Base-by-base conservation (phyloP, 1,139 yeast species). In the Nakaseomyces uthaithaninus region DNA sequence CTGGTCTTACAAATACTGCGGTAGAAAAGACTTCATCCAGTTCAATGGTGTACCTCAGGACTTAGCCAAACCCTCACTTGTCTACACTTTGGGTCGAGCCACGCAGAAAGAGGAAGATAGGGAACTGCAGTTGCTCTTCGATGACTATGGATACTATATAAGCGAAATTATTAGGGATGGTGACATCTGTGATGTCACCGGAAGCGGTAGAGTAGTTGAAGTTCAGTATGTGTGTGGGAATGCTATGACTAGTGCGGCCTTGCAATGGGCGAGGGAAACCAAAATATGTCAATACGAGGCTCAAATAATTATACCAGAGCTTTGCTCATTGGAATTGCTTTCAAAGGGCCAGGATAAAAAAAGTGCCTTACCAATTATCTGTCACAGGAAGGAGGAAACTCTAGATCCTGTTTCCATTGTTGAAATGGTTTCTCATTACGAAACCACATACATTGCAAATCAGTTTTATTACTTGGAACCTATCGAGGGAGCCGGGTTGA, bases 231-330 rank as follows among this genome's bases (percentile, higher is more conserved):
- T 71, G 26, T 89, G 97, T 60, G 79, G 77, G 47, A 68, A 72
- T 1, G 53, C 56, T 2, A 50, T 47, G 11, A 52, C 59, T 2
- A 46, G 49, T 7, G 57, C 66, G 0, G 46, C 49, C 3, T 60
- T 77, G 3, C 63, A 63, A 14, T 69, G 70, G 45, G 71, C 80
- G 0, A 66, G 66, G 39, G 97, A 89, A 60, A 65, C 75, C 39
- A 73, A 71, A 46, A 80, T 91, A 0, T 87, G 96, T 58, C 75
- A 75, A 37, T 86, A 86, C 53, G 71, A 71, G 48, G 69, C 80
- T 58, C 67, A 67, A n/a, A 62, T 86, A 1, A 68, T 71, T 35
- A 66, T 80, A 1, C 80, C 83, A 0, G 64, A 66, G 5, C 63
- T 85, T 17, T 87, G 95, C 57, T 52, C 56, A 7, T 24, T 59